These are phyloP conservation scores for Pholiota conissans DNA, from an alignment of 768 basidiomycete genomes.

Conservation along the genomic window DNA sequence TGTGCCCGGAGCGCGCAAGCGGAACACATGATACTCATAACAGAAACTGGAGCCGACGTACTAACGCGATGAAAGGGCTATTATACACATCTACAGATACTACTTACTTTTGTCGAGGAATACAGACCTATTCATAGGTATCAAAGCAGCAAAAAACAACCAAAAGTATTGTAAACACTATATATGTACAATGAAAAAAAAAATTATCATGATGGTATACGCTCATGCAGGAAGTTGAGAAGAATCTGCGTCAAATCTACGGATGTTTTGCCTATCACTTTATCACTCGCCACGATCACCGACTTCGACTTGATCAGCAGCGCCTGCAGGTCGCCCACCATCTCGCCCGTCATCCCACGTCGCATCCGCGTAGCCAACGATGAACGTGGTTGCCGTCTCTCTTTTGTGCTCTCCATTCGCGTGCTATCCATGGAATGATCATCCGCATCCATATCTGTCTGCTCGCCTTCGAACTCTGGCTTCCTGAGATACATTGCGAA, in stretches of 20 bases:
- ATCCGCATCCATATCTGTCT: constrained; percentile 44
- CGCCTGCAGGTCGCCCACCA: constrained; percentile 69
- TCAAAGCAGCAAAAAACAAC: constrained; percentile 12
- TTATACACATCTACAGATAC: constrained; percentile 14
- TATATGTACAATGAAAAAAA: not conserved
- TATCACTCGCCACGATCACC: constrained; percentile 59
- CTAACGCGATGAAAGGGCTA: constrained; percentile 47
- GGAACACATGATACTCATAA: constrained; percentile 88
- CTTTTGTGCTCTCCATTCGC: constrained; percentile 17
- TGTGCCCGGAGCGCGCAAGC: constrained; percentile 83
- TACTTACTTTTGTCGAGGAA: constrained; percentile 16
- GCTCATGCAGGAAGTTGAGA: constrained; percentile 63
- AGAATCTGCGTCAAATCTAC: constrained; percentile 65
- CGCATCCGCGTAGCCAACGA: constrained; percentile 65
- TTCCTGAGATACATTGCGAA: constrained; percentile 78
- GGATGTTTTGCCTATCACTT: constrained; percentile 41
- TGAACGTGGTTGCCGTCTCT: constrained; percentile 41
- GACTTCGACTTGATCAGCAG: constrained; percentile 66
- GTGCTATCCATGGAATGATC: constrained; percentile 39
- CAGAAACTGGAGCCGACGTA: constrained; percentile 74
- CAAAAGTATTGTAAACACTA: constrained; percentile 5
- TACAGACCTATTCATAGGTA: not conserved
- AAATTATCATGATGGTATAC: constrained; percentile 33
- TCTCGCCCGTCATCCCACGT: constrained; percentile 79
- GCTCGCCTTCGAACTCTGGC: constrained; percentile 57